These are phyloP conservation scores for Fraxinus albicans DNA, from an alignment of 305 asterid species.

Conservation along the genomic window DNA sequence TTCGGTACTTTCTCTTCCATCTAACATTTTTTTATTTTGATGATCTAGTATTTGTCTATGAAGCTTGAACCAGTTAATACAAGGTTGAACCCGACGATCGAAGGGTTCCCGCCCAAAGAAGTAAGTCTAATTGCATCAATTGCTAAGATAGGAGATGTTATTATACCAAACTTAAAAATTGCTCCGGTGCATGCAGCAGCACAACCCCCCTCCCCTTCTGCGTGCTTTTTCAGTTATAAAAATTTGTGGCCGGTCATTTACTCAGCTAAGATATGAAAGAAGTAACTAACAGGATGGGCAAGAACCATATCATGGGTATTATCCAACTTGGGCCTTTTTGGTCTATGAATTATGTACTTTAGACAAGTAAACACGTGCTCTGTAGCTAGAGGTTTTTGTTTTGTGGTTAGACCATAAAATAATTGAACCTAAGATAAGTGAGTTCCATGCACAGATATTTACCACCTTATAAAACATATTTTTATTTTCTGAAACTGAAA, in stretches of 20 bases:
- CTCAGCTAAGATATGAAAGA: not conserved
- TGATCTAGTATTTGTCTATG: constrained; percentile 81
- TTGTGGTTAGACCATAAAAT: not conserved
- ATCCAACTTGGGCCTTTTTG: not conserved
- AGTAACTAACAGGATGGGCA: not conserved
- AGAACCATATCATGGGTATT: not conserved
- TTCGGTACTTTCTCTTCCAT: constrained; percentile 3
- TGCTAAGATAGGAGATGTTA: not conserved
- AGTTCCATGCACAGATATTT: not conserved
- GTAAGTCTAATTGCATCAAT: constrained; percentile 40
- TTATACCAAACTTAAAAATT: not conserved
- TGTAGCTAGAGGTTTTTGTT: not conserved
- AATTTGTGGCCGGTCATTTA: not conserved
- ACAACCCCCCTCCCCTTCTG: not conserved
- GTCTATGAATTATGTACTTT: not conserved
- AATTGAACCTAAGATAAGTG: not conserved
- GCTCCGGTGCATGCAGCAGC: not conserved
- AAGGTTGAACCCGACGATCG: constrained; percentile 55
- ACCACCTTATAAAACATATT: not conserved
- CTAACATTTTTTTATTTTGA: constrained; percentile 12
- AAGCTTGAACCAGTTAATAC: constrained; percentile 93
- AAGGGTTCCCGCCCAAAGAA: constrained; percentile 69
- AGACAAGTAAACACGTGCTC: not conserved
- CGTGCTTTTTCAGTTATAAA: not conserved
- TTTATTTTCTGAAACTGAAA: not conserved